Conservation (phyloP, 805 yeast species). For the Saturnispora mendoncae region DNA sequence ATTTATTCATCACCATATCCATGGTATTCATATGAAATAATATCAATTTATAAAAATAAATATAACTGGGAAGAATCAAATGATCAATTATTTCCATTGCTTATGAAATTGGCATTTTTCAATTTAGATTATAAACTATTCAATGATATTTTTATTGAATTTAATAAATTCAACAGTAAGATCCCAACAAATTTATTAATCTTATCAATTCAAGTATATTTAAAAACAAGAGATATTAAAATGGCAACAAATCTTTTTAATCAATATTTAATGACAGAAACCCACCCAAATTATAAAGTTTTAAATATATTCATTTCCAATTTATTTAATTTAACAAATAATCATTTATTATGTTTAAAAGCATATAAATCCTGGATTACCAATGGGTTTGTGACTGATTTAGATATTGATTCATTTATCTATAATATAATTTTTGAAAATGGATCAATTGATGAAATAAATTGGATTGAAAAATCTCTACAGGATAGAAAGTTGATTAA, state of each 20-base stretch:
- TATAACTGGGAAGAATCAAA: constrained; percentile 16
- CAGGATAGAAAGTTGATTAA: constrained; percentile 11
- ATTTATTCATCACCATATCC: constrained; percentile 12
- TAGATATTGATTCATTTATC: constrained; percentile 20
- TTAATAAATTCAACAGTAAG: constrained; percentile 7
- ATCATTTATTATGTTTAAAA: constrained; percentile 18
- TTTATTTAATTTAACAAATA: constrained; percentile 16
- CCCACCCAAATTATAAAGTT: constrained; percentile 13
- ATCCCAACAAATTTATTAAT: constrained; percentile 15
- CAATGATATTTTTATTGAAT: constrained; percentile 14
- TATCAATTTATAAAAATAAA: constrained; percentile 14
- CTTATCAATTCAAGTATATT: constrained; percentile 21
- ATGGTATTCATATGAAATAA: constrained; percentile 17
- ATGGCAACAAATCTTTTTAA: constrained; percentile 25
- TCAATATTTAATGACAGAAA: constrained; percentile 21
- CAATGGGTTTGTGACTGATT: constrained; percentile 12
- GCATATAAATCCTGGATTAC: constrained; percentile 25
- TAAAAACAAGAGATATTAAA: constrained; percentile 21
- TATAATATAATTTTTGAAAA: constrained; percentile 16
- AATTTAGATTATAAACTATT: constrained; percentile 21
- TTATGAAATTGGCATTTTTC: constrained; percentile 17
- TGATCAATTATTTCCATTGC: constrained; percentile 12
- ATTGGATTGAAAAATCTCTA: constrained; percentile 18
- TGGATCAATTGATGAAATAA: constrained; percentile 18
- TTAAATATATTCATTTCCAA: constrained; percentile 19